A percentile compares a stretch with the other conserved stretches of the same genome.
Evolutionary conservation across 441 rosid genomes (phyloP).

Genomic region (Euphorbia celastroides): DNA sequence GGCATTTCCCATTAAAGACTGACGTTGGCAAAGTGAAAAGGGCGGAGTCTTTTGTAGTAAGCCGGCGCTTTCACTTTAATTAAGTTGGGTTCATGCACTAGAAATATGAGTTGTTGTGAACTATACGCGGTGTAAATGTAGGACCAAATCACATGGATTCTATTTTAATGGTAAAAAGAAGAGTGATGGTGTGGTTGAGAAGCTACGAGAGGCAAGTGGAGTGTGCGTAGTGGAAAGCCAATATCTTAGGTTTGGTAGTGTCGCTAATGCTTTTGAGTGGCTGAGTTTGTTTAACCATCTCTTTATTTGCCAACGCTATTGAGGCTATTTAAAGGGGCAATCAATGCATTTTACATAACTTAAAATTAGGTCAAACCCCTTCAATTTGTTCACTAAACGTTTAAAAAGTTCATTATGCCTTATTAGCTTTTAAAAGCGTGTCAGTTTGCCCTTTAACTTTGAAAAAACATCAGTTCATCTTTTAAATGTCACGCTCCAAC

Average conservation of each 20-base stretch:
- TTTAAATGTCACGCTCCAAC: too few species aligned
- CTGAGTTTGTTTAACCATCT: slow-evolving; percentile 8
- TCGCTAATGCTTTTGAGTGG: slow-evolving; percentile 3
- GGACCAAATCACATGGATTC: slow-evolving; percentile 16
- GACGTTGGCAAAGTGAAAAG: not conserved
- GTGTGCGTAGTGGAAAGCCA: slow-evolving; percentile 9
- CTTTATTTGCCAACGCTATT: too few species aligned
- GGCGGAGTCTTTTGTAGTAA: not conserved
- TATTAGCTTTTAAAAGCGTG: too few species aligned
- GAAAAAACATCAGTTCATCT: too few species aligned
- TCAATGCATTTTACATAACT: too few species aligned
- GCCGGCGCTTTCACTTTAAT: too few species aligned
- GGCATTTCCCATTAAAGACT: slow-evolving; percentile 17
- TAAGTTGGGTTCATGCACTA: not conserved
- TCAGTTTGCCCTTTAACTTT: too few species aligned
- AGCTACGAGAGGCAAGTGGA: slow-evolving; percentile 8
- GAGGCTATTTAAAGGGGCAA: too few species aligned
- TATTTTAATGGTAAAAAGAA: not conserved
- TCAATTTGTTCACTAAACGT: too few species aligned
- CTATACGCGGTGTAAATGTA: not conserved
- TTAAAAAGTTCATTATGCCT: too few species aligned
- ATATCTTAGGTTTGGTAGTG: not conserved
- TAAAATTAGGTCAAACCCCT: too few species aligned
- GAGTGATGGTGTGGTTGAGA: slow-evolving; percentile 1
- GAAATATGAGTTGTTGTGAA: too few species aligned